These are phyloP conservation scores for Blastocystis sp. DNA, from an alignment of 352 stramenopile species.

Conservation along the genomic window DNA sequence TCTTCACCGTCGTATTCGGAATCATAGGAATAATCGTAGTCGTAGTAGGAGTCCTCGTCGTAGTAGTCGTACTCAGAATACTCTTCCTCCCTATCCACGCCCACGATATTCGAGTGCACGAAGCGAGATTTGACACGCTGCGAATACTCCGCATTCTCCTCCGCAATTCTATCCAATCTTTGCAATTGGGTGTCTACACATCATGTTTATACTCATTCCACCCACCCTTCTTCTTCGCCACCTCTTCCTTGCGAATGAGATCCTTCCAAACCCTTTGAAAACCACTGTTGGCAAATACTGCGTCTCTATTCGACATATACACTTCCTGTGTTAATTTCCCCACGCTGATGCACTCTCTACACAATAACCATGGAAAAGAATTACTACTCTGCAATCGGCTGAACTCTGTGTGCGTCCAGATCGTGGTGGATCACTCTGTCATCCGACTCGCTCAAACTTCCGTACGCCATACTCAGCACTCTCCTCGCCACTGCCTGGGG, in stretches of 20 bases:
- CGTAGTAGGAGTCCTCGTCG: not conserved
- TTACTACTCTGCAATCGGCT: no score
- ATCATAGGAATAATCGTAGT: not conserved
- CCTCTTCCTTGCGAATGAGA: conserved; percentile 9
- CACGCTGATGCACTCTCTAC: no score
- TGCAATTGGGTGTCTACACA: conserved; percentile 3
- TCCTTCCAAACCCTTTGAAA: not conserved
- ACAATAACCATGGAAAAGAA: no score
- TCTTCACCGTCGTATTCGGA: not conserved
- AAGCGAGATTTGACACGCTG: not conserved
- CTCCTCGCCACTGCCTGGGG: no score
- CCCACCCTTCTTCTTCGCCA: not conserved
- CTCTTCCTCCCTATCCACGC: not conserved
- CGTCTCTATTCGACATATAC: not conserved
- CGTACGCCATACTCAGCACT: no score
- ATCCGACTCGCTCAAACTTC: no score
- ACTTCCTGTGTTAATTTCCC: no score
- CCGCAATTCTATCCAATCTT: conserved; percentile 18
- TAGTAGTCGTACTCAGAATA: not conserved
- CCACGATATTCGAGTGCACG: conserved; percentile 24
- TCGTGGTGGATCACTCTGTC: no score
- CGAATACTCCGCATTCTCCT: conserved; percentile 22
- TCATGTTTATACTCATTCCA: not conserved
- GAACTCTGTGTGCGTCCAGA: no score
- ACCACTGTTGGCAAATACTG: not conserved